Evolutionary conservation across 192 early-diverging fungal species (phyloP).

Genomic region (Rhizophagus clarus): DNA sequence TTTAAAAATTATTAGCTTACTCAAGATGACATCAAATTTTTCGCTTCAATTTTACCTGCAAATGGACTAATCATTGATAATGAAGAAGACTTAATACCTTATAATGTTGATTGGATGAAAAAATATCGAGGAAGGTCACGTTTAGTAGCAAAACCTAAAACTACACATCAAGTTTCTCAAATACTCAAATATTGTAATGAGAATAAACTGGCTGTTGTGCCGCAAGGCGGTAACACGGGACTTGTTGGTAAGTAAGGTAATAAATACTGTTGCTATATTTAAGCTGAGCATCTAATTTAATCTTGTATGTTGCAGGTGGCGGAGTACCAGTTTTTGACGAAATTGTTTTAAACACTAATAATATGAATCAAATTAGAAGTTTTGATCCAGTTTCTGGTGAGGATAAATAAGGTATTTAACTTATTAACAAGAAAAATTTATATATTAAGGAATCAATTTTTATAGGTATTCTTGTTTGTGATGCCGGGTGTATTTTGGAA

Average conservation of each 20-base stretch:
- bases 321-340: constrained; percentile 96
- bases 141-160: constrained; percentile 85
- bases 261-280: not conserved
- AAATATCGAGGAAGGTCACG: constrained; percentile 87
- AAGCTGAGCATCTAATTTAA: not conserved
- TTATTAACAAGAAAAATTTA: constrained; percentile 33
- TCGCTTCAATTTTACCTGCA: constrained; percentile 54
- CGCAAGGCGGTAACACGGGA: constrained; percentile 98
- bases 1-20: constrained; percentile 43
- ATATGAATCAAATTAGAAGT: constrained; percentile 78
- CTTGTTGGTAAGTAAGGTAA: constrained; percentile 66
- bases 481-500: constrained; percentile 93
- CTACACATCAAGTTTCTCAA: constrained; percentile 78
- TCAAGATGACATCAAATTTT: constrained; percentile 60
- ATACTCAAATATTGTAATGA: constrained; percentile 89
- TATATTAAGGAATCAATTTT: constrained; percentile 54
- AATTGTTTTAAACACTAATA: constrained; percentile 77
- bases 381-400: constrained; percentile 68
- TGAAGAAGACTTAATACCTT: constrained; percentile 64
- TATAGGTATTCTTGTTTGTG: constrained; percentile 81
- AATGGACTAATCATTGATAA: constrained; percentile 48
- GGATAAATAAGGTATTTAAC: constrained; percentile 1
- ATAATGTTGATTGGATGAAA: constrained; percentile 92
- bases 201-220: constrained; percentile 85
- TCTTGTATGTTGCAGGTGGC: constrained; percentile 58